Evolutionary conservation across 2,329 filamentous ascomycete species (phyloP).

Genomic region (Fusarium metavorans): DNA sequence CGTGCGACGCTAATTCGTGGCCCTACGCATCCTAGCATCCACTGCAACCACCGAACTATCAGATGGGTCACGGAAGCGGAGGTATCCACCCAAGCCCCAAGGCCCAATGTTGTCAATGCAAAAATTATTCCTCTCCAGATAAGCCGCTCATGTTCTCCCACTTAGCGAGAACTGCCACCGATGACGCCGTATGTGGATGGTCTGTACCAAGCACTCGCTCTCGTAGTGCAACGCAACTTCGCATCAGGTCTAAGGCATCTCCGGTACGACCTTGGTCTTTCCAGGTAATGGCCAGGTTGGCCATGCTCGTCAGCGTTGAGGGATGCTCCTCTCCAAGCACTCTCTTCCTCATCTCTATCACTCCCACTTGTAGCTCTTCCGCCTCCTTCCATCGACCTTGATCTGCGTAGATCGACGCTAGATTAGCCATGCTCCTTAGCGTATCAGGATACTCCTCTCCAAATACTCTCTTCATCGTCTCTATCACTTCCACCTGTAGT

Average conservation of each 20-base stretch:
- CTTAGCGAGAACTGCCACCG: constrained; percentile 3
- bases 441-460: too few species aligned
- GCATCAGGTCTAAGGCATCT: constrained; percentile 9
- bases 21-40: not conserved
- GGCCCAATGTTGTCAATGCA: not conserved
- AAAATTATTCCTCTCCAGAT: constrained; percentile 6
- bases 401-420: too few species aligned
- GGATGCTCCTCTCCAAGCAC: too few species aligned
- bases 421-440: too few species aligned
- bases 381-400: too few species aligned
- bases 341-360: too few species aligned
- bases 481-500: too few species aligned
- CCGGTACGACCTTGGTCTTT: not conserved
- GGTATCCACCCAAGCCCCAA: not conserved
- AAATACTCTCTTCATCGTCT: too few species aligned
- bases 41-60: not conserved
- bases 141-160: constrained; percentile 4
- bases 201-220: constrained; percentile 1
- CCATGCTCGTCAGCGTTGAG: too few species aligned
- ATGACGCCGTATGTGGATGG: not conserved
- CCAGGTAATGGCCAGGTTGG: not conserved
- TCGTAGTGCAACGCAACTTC: not conserved
- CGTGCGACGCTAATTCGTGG: not conserved
- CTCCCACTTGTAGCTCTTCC: too few species aligned
- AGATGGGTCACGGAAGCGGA: not conserved